Conservation (phyloP, 345 rosid species). For the Salix suchowensis region DNA sequence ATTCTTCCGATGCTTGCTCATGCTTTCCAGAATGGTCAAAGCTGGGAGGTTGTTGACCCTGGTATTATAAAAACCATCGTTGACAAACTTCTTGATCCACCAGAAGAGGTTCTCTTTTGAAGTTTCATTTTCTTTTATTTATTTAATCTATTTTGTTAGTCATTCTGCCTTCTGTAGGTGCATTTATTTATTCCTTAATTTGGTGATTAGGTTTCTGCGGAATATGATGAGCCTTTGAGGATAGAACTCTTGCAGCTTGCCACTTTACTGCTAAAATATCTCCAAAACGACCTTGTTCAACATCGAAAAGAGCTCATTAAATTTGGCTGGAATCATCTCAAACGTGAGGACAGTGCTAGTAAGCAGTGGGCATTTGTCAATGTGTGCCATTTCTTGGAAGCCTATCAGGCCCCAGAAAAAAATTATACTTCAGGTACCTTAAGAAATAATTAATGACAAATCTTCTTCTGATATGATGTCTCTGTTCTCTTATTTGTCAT, state of each 20-base stretch:
- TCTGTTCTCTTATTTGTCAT: background rate
- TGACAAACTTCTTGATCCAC: conserved; percentile 99
- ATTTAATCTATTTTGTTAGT: background rate
- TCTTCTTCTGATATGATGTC: background rate
- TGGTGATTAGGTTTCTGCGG: conserved; percentile 81
- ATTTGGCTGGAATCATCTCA: conserved; percentile 99
- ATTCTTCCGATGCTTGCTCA: conserved; percentile 98
- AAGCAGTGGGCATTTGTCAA: conserved; percentile 99
- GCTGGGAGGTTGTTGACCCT: conserved; percentile 94
- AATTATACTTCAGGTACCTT: conserved; percentile 87
- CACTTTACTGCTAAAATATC: conserved; percentile 91
- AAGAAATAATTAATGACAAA: background rate
- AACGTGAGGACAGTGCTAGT: conserved; percentile 99
- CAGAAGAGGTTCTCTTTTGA: conserved; percentile 69
- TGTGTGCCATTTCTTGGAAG: conserved; percentile 98
- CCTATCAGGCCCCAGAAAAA: conserved; percentile 98
- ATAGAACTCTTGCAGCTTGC: conserved; percentile 97
- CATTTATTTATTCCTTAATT: background rate
- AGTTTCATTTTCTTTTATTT: background rate
- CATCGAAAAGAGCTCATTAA: conserved; percentile 97
- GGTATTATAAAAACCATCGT: conserved; percentile 82
- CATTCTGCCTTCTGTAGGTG: background rate
- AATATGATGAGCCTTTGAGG: conserved; percentile 93
- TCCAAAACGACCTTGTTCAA: conserved; percentile 89
- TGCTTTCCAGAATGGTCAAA: conserved; percentile 83